A percentile compares a stretch with the other conserved stretches of the same genome.
phyloP scores from a whole-genome alignment of 2,329 filamentous ascomycete genomes.

The Colletotrichum lindemuthianum region DNA sequence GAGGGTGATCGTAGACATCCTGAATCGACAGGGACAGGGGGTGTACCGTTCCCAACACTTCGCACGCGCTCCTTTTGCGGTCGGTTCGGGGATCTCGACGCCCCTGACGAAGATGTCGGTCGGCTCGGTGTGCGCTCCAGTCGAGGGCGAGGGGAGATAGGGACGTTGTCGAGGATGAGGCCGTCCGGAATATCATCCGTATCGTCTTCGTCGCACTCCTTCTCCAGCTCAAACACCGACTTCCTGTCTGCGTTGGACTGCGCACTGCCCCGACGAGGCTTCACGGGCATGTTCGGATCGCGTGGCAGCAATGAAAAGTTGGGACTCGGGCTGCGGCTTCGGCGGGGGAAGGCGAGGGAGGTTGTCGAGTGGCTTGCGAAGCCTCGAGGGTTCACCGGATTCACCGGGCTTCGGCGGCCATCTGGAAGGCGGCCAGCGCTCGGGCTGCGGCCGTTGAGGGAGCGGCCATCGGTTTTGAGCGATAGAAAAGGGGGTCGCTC shows the following conservation, averaged over 20 bases:
- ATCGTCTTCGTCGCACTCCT: conserved; percentile 80
- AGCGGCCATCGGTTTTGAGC: conserved; percentile 52
- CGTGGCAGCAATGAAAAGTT: conserved; percentile 56
- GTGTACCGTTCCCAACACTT: conserved; percentile 72
- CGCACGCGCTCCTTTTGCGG: conserved; percentile 60
- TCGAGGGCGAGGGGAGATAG: conserved; percentile 77
- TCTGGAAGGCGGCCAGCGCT: conserved; percentile 52
- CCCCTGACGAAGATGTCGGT: conserved; percentile 59
- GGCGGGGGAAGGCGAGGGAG: conserved; percentile 49
- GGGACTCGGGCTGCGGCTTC: conserved; percentile 64
- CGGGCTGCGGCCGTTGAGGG: conserved; percentile 62
- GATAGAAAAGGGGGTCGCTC: conserved; percentile 57
- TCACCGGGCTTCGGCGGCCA: conserved; percentile 32
- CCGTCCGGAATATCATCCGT: conserved; percentile 84
- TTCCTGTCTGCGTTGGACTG: conserved; percentile 74
- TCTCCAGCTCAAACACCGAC: conserved; percentile 75
- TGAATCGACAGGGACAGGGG: conserved; percentile 66
- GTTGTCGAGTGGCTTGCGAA: conserved; percentile 52
- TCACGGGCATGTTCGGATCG: conserved; percentile 51
- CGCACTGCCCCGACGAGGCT: conserved; percentile 73
- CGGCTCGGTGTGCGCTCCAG: conserved; percentile 65
- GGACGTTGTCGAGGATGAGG: conserved; percentile 82
- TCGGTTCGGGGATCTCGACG: conserved; percentile 63
- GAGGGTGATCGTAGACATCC: conserved; percentile 68
- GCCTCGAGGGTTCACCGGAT: conserved; percentile 37